A percentile compares a stretch with the other conserved stretches of the same genome.
Evolutionary conservation across 148 eudicot species (phyloP).

Genomic region (Euryodendron excelsum): DNA sequence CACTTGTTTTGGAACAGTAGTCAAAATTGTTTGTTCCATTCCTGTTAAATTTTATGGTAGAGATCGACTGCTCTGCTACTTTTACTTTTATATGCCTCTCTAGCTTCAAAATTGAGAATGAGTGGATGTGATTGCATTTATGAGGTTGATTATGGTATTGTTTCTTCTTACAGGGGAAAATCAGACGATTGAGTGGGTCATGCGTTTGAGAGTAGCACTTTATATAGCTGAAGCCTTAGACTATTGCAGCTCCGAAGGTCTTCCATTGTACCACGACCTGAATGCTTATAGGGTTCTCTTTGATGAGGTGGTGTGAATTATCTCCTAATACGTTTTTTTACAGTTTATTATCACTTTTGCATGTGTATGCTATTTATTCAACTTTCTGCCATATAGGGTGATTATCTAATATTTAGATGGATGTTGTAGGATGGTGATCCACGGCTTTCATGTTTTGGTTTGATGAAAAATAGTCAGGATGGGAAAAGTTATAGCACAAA

Average conservation of each 20-base stretch:
- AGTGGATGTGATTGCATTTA: neutral
- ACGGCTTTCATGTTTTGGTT: slow-evolving; percentile 83
- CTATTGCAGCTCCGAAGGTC: slow-evolving; percentile 74
- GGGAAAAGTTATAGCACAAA: slow-evolving; percentile 87
- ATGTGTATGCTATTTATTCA: neutral
- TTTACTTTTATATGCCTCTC: neutral
- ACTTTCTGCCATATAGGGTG: neutral
- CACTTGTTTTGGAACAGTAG: neutral
- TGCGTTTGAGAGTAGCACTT: slow-evolving; percentile 79
- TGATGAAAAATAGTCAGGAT: slow-evolving; percentile 86
- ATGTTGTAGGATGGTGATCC: slow-evolving; percentile 76
- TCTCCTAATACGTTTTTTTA: neutral
- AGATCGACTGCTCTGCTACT: neutral
- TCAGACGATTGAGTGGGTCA: slow-evolving; percentile 92
- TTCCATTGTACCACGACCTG: slow-evolving; percentile 71
- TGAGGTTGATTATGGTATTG: neutral
- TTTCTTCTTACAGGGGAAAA: slow-evolving; percentile 61
- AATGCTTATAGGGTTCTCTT: slow-evolving; percentile 93
- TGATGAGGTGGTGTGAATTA: slow-evolving; percentile 55
- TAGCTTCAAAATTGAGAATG: neutral
- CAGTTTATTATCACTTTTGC: neutral
- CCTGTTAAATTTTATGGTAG: neutral
- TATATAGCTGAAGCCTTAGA: slow-evolving; percentile 82
- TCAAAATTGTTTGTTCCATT: neutral
- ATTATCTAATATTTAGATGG: slow-evolving; percentile 6